Evolutionary conservation across 2,329 filamentous ascomycete genomes (phyloP).

Genomic region (Triangularia setosa): DNA sequence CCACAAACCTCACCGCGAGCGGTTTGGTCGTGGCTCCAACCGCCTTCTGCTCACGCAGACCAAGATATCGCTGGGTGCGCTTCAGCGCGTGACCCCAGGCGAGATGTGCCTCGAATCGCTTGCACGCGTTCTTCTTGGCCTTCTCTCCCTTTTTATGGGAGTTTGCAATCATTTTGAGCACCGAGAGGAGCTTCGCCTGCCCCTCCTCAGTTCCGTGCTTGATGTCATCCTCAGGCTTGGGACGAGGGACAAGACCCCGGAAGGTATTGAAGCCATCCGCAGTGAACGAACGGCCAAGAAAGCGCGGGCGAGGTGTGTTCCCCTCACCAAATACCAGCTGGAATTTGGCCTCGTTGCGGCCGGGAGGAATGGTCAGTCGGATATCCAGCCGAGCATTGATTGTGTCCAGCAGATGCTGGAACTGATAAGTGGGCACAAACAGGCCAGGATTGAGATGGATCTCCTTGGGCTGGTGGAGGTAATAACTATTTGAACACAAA

Average conservation of each 20-base stretch:
- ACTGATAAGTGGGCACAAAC: conserved; percentile 64
- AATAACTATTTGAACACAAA: conserved; percentile 46
- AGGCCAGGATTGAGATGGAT: conserved; percentile 53
- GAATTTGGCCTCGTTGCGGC: conserved; percentile 52
- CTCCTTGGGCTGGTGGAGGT: conserved; percentile 52
- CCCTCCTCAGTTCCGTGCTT: conserved; percentile 34
- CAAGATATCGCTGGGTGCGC: conserved; percentile 66
- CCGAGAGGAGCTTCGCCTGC: conserved; percentile 48
- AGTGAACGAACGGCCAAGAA: conserved; percentile 55
- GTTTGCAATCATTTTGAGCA: conserved; percentile 49
- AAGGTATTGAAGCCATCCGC: conserved; percentile 34
- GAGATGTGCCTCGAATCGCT: conserved; percentile 47
- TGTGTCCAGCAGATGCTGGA: conserved; percentile 58
- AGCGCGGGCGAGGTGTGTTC: conserved; percentile 62
- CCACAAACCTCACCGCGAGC: conserved; percentile 57
- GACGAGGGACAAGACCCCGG: conserved; percentile 34
- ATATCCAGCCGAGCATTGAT: conserved; percentile 59
- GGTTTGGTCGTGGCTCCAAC: conserved; percentile 13
- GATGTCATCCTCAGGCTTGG: conserved; percentile 34
- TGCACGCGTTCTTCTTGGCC: conserved; percentile 43
- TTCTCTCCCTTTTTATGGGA: conserved; percentile 46
- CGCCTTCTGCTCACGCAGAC: conserved; percentile 47
- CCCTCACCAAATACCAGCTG: conserved; percentile 57
- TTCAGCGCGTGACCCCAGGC: conserved; percentile 54
- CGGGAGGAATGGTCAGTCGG: conserved; percentile 54